A percentile compares a stretch with the other conserved stretches of the same genome.
Evolutionary conservation across 2,329 filamentous ascomycete genomes (phyloP).

Genomic region (Westerdykella sp.): DNA sequence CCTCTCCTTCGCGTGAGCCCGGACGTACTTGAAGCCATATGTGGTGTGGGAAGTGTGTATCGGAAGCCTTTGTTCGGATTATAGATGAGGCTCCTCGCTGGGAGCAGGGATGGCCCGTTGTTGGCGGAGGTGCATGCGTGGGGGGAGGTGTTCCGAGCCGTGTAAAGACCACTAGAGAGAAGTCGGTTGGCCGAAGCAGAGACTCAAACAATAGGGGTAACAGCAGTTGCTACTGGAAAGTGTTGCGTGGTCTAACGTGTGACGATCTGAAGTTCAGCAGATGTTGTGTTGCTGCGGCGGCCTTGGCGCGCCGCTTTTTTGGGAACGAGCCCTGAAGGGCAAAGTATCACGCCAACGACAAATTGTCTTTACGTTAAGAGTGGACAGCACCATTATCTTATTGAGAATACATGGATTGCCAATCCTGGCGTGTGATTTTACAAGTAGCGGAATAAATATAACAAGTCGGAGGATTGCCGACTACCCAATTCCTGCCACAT

Average conservation of each 20-base stretch:
- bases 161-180: no score
- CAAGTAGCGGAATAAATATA: slow-evolving; percentile 33
- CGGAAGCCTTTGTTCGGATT: slow-evolving; percentile 22
- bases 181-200: slow-evolving; percentile 1
- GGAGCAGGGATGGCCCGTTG: slow-evolving; percentile 27
- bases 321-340: slow-evolving; percentile 2
- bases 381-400: slow-evolving; percentile 31
- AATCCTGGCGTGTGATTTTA: slow-evolving; percentile 33
- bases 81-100: slow-evolving; percentile 27
- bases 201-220: slow-evolving; percentile 13
- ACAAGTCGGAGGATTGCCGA: slow-evolving; percentile 27
- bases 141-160: slow-evolving; percentile 5
- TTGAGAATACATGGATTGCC: slow-evolving; percentile 31
- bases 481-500: slow-evolving; percentile 25
- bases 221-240: slow-evolving; percentile 5
- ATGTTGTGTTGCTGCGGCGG: slow-evolving; percentile 2
- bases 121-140: slow-evolving; percentile 32
- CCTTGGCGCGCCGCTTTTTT: slow-evolving; percentile 12
- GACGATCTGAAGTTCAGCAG: slow-evolving; percentile 10
- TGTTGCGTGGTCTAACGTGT: slow-evolving; percentile 7
- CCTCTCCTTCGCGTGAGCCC: slow-evolving; percentile 66
- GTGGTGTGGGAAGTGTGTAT: slow-evolving; percentile 22
- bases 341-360: not conserved
- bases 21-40: slow-evolving; percentile 63
- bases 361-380: slow-evolving; percentile 8